phyloP scores from a whole-genome alignment of 2,329 filamentous ascomycete genomes.

The Botryotinia globosa region DNA sequence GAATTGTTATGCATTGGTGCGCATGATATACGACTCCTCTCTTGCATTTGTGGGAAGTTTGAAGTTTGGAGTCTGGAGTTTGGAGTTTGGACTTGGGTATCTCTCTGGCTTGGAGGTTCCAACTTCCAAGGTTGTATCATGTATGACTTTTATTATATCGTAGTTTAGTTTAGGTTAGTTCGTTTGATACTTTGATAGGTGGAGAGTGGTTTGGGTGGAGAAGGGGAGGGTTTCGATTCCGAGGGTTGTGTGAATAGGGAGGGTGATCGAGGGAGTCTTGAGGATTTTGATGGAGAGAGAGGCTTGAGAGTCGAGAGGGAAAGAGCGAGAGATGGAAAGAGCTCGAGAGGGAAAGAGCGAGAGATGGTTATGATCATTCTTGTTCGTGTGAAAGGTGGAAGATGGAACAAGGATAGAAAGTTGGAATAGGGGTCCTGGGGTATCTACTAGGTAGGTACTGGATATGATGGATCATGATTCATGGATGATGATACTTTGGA shows the following conservation, averaged over 20 bases:
- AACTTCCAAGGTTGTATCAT: no score
- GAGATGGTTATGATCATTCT: not conserved
- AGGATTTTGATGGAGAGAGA: no score
- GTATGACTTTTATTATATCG: no score
- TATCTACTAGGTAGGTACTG: not conserved
- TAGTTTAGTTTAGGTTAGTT: not conserved
- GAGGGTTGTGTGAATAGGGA: not conserved
- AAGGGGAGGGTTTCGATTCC: not conserved
- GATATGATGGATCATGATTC: not conserved
- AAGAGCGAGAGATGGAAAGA: no score
- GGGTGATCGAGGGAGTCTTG: not conserved
- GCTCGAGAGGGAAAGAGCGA: not conserved
- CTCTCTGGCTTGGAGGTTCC: no score
- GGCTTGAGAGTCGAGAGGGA: not conserved
- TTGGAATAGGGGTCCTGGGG: constrained; percentile 6
- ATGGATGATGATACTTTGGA: not conserved
- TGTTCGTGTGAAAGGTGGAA: no score
- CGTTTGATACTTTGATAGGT: not conserved
- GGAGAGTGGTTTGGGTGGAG: not conserved
- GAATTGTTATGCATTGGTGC: no score
- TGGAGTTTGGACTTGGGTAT: no score
- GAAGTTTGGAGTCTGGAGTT: no score
- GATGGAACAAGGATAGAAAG: not conserved
- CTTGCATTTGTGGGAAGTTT: no score
- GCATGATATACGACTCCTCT: no score